A percentile compares a stretch with the other conserved stretches of the same genome.
Conservation (phyloP, 495 filamentous ascomycete species). For the Tuber microsphaerosporum region DNA sequence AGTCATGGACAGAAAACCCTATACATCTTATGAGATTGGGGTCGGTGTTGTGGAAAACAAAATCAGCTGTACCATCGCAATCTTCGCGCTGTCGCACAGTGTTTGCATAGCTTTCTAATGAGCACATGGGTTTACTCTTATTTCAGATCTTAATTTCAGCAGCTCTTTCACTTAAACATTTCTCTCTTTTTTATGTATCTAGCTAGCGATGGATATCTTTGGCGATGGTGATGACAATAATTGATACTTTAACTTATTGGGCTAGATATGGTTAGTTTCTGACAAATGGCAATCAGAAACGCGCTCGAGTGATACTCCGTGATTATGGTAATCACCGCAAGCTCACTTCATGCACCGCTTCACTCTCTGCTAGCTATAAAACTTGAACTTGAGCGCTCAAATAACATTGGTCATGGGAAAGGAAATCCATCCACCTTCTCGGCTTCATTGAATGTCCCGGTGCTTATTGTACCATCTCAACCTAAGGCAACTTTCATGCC, state of each 20-base stretch:
- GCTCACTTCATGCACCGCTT: background rate
- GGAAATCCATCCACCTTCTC: background rate
- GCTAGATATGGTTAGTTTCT: background rate
- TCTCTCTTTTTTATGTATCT: constrained; percentile 1
- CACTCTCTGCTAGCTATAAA: background rate
- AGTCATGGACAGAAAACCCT: background rate
- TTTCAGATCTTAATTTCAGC: background rate
- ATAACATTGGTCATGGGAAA: background rate
- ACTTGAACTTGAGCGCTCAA: background rate
- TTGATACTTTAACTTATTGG: background rate
- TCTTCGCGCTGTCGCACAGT: background rate
- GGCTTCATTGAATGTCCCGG: background rate
- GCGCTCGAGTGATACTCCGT: background rate
- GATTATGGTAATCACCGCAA: background rate
- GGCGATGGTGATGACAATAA: background rate
- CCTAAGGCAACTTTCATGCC: background rate
- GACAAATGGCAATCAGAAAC: background rate
- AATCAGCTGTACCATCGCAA: background rate
- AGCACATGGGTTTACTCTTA: constrained; percentile 6
- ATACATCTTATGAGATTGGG: constrained; percentile 6
- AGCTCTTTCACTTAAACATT: background rate
- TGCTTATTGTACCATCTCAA: background rate
- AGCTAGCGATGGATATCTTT: background rate
- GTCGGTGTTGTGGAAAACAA: constrained; percentile 1
- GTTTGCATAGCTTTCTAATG: constrained; percentile 6